Percentiles rank a stretch among this genome's conserved stretches.
phyloP scores from a whole-genome alignment of 163 green algal species.

The Chlamydomonas reinhardtii region DNA sequence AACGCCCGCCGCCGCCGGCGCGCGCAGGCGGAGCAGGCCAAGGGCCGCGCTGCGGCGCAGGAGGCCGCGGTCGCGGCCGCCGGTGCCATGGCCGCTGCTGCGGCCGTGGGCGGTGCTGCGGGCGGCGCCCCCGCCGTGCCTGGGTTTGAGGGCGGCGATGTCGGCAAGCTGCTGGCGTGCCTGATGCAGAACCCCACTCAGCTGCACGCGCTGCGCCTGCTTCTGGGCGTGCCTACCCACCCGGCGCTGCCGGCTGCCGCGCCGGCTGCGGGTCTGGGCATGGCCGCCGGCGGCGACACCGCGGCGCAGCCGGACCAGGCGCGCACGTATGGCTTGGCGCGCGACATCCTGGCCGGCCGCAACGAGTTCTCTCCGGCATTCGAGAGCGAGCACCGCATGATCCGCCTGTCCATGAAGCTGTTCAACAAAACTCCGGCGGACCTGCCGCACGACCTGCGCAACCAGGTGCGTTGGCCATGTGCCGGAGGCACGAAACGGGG shows the following conservation, averaged over 20 bases:
- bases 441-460: conserved; percentile 72
- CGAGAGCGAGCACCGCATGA: conserved; percentile 50
- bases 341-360: conserved; percentile 47
- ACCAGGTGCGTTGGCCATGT: conserved; percentile 36
- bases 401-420: conserved; percentile 84
- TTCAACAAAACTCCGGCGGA: conserved; percentile 84
- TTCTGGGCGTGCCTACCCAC: conserved; percentile 70
- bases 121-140: background rate
- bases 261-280: background rate
- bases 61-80: background rate
- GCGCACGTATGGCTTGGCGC: conserved; percentile 49
- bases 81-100: background rate
- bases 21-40: conserved; percentile 40
- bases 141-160: conserved; percentile 42
- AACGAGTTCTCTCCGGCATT: conserved; percentile 48
- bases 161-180: conserved; percentile 59
- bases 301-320: conserved; percentile 5
- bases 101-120: background rate
- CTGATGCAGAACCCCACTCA: conserved; percentile 69
- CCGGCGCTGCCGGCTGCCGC: conserved; percentile 54
- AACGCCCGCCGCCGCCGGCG: conserved; percentile 75
- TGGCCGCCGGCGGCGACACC: background rate
- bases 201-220: conserved; percentile 69
- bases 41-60: conserved; percentile 27
- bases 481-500: no score